phyloP scores from a whole-genome alignment of 106 monocot genomes.

The Gastrodia elata region DNA sequence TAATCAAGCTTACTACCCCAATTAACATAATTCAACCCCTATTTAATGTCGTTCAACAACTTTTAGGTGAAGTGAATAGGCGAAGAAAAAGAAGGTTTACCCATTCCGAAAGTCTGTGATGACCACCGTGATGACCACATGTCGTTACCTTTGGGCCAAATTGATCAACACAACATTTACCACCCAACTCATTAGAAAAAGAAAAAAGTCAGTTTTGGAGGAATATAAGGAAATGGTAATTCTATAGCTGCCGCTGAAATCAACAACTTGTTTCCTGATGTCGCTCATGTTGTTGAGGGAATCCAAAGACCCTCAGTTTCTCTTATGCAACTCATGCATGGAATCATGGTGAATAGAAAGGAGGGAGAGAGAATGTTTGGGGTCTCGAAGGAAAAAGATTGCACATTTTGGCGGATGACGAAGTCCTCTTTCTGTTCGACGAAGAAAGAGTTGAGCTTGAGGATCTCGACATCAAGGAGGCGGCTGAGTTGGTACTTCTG shows the following conservation, averaged over 20 bases:
- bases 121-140: too few species aligned
- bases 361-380: background rate
- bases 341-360: background rate
- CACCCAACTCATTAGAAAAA: too few species aligned
- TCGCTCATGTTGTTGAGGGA: constrained; percentile 25
- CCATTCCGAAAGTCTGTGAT: too few species aligned
- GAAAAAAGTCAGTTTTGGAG: too few species aligned
- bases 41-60: too few species aligned
- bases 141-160: too few species aligned
- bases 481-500: constrained; percentile 27
- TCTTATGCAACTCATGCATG: constrained; percentile 55
- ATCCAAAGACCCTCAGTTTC: constrained; percentile 19
- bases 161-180: too few species aligned
- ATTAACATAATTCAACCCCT: too few species aligned
- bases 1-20: too few species aligned
- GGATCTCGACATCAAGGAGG: constrained; percentile 58
- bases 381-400: background rate
- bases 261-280: constrained; percentile 56
- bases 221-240: too few species aligned
- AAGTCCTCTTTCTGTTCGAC: constrained; percentile 77
- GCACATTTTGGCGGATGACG: constrained; percentile 58
- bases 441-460: constrained; percentile 88
- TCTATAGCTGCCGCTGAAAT: constrained; percentile 77
- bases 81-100: too few species aligned
- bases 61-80: too few species aligned